A percentile compares a stretch with the other conserved stretches of the same genome.
These are phyloP conservation scores for Tetrahymena malaccensis DNA, from an alignment of 73 alveolate genomes.

Conservation along the genomic window DNA sequence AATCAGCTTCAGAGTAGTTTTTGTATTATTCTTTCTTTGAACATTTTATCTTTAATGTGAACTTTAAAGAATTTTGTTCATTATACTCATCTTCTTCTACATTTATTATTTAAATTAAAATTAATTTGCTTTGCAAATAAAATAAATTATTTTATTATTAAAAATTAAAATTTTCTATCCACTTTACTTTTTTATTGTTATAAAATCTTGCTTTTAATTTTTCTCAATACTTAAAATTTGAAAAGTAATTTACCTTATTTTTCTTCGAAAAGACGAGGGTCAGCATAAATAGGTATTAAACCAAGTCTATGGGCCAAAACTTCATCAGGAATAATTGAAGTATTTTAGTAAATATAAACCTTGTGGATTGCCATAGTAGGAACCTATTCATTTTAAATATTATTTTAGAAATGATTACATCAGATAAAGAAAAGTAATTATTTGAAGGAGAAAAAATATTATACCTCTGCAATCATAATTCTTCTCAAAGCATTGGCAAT, in stretches of 20 bases:
- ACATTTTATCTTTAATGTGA: slow-evolving; percentile 74
- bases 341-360: slow-evolving; percentile 86
- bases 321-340: slow-evolving; percentile 95
- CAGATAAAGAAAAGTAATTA: not conserved
- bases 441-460: not conserved
- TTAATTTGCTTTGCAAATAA: not conserved
- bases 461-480: slow-evolving; percentile 87
- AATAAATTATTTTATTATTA: not conserved
- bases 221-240: not conserved
- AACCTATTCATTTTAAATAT: slow-evolving; percentile 7
- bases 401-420: not conserved
- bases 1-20: slow-evolving; percentile 58
- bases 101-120: not conserved
- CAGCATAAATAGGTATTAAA: slow-evolving; percentile 89
- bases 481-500: slow-evolving; percentile 94
- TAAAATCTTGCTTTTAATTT: not conserved
- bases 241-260: not conserved
- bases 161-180: slow-evolving; percentile 10
- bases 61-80: slow-evolving; percentile 71
- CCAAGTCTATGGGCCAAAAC: slow-evolving; percentile 95
- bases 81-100: slow-evolving; percentile 60
- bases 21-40: slow-evolving; percentile 54
- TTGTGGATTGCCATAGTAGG: slow-evolving; percentile 98
- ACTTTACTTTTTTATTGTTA: not conserved
- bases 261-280: slow-evolving; percentile 73